Evolutionary conservation across 169 alveolate genomes (phyloP).

Genomic region (Cryptosporidium parvum): DNA sequence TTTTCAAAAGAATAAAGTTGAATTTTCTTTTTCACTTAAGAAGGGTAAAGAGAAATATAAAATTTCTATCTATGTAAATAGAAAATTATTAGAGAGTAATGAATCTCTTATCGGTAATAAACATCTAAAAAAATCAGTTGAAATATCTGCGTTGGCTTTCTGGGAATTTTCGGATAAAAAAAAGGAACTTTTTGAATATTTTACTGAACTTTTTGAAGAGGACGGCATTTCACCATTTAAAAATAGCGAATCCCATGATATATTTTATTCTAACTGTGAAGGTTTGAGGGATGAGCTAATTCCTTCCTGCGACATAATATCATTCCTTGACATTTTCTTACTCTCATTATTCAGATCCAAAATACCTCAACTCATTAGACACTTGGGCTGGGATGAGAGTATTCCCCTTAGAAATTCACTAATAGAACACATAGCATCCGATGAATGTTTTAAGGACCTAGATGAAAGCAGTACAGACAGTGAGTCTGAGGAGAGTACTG

Average conservation of each 20-base stretch:
- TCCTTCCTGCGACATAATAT: conserved; percentile 48
- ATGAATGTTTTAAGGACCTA: background rate
- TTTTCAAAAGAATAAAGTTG: background rate
- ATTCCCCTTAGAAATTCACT: conserved; percentile 42
- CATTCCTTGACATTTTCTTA: conserved; percentile 32
- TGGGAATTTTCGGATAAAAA: background rate
- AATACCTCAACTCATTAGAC: conserved; percentile 1
- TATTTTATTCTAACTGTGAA: conserved; percentile 28
- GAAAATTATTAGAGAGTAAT: background rate
- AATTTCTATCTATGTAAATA: conserved; percentile 10
- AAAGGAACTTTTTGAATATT: conserved; percentile 41
- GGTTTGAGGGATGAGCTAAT: conserved; percentile 13
- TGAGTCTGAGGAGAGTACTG: conserved; percentile 22
- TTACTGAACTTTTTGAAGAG: background rate
- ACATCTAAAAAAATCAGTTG: background rate
- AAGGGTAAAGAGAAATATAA: conserved; percentile 2
- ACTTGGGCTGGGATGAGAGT: conserved; percentile 6
- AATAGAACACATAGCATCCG: conserved; percentile 47
- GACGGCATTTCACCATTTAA: background rate
- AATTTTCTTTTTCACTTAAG: background rate
- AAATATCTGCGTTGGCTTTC: background rate
- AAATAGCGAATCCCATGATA: conserved; percentile 16
- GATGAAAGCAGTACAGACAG: conserved; percentile 23
- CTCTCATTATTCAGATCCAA: conserved; percentile 34
- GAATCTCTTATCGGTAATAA: background rate